phyloP scores from a whole-genome alignment of 176 grass and related monocot species.

The Poa pratensis region DNA sequence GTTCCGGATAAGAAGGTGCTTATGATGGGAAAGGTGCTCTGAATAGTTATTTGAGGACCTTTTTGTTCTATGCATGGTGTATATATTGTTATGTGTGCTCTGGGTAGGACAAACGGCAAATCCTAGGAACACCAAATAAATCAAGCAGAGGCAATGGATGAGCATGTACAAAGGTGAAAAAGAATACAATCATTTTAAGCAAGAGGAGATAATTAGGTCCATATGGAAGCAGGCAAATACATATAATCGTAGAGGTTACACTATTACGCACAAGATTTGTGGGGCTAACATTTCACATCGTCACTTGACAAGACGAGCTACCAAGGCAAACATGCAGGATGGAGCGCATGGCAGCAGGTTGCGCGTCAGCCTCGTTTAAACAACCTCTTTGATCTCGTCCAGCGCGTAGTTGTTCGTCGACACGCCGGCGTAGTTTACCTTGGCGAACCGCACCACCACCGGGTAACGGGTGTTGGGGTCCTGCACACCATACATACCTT shows the following conservation, averaged over 20 bases:
- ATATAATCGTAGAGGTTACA: constrained; percentile 26
- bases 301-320: constrained; percentile 4
- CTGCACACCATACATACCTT: constrained; percentile 29
- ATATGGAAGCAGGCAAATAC: constrained; percentile 17
- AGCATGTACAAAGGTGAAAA: not conserved
- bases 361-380: constrained; percentile 37
- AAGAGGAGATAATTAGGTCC: not conserved
- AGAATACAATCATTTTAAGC: not conserved
- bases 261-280: constrained; percentile 48
- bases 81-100: too few species aligned
- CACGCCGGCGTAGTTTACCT: constrained; percentile 89
- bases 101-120: too few species aligned
- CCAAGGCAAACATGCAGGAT: not conserved
- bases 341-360: not conserved
- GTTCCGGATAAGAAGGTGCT: too few species aligned
- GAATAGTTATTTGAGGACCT: too few species aligned
- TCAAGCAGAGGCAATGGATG: not conserved
- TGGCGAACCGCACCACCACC: constrained; percentile 82
- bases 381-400: constrained; percentile 82
- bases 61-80: too few species aligned
- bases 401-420: constrained; percentile 97
- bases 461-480: constrained; percentile 80
- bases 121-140: not conserved
- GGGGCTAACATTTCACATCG: constrained; percentile 11
- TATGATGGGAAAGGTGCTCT: too few species aligned